A percentile compares a stretch with the other conserved stretches of the same genome.
phyloP scores from a whole-genome alignment of 495 filamentous ascomycete species.

The Xylaria grammica region DNA sequence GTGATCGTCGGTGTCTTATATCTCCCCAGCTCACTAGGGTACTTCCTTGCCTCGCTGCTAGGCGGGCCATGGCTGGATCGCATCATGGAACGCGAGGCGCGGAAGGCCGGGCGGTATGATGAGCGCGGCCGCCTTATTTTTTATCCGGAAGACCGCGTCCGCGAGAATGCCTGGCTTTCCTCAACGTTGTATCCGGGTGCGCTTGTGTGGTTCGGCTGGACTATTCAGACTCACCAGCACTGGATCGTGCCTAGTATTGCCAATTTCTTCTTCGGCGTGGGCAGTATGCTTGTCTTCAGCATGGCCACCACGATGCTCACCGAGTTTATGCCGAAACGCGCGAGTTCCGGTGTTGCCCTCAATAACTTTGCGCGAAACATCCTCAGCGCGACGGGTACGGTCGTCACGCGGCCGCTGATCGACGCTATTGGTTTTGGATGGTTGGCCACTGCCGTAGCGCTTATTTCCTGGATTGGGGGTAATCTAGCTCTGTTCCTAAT shows the following conservation, averaged over 20 bases:
- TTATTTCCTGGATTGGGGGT: conserved; percentile 62
- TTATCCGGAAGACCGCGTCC: conserved; percentile 86
- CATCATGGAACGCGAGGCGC: conserved; percentile 87
- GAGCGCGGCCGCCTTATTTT: conserved; percentile 70
- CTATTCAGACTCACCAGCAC: conserved; percentile 44
- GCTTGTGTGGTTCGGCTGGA: conserved; percentile 66
- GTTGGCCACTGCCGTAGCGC: conserved; percentile 80
- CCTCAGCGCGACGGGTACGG: conserved; percentile 75
- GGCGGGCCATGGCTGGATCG: conserved; percentile 87
- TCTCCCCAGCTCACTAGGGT: conserved; percentile 80
- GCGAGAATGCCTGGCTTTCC: conserved; percentile 86
- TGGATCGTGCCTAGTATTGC: conserved; percentile 65
- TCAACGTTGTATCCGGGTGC: conserved; percentile 76
- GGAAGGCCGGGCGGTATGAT: conserved; percentile 72
- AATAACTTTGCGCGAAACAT: conserved; percentile 90
- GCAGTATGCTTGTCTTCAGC: conserved; percentile 87
- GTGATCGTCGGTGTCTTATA: conserved; percentile 83
- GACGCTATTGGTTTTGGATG: conserved; percentile 85
- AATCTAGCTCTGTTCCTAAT: conserved; percentile 68
- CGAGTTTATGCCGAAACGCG: conserved; percentile 84
- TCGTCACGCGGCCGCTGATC: conserved; percentile 79
- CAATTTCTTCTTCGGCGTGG: conserved; percentile 88
- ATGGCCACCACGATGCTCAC: conserved; percentile 82
- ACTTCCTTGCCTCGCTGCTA: conserved; percentile 70
- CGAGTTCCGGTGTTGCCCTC: conserved; percentile 79